Conservation (phyloP, 495 filamentous ascomycete genomes). For the Aspergillus mulundensis region DNA sequence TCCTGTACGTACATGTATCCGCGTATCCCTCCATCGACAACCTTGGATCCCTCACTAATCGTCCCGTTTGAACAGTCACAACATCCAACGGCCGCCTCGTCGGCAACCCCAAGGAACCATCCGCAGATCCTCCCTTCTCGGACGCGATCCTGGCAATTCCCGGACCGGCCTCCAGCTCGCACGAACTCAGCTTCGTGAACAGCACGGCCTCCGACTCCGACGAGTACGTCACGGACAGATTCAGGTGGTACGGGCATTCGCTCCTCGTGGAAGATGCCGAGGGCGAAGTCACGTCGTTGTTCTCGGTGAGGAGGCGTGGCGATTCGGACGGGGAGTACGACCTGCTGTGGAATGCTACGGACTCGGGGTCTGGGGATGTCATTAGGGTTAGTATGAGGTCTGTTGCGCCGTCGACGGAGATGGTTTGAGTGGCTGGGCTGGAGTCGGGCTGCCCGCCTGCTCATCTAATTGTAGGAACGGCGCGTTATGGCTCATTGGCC, state of each 20-base stretch:
- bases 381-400: constrained; percentile 24
- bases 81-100: constrained; percentile 10
- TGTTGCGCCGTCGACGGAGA: constrained; percentile 20
- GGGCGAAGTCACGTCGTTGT: constrained; percentile 27
- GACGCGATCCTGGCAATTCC: constrained; percentile 10
- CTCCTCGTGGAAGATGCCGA: constrained; percentile 23
- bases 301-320: constrained; percentile 24
- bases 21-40: background rate
- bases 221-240: constrained; percentile 13
- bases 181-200: background rate
- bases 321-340: background rate
- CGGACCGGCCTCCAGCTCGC: background rate
- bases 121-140: background rate
- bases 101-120: constrained; percentile 24
- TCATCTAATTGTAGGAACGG: no score
- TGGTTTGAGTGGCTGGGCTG: no score
- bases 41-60: background rate
- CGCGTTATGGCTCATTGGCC: no score
- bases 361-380: constrained; percentile 12
- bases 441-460: no score
- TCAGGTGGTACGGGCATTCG: constrained; percentile 33
- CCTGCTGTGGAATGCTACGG: background rate
- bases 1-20: background rate
- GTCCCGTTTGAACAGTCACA: background rate
- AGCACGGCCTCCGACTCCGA: background rate